Evolutionary conservation across 768 basidiomycete genomes (phyloP).

Genomic region (Rhodotorula kratochvilovae): DNA sequence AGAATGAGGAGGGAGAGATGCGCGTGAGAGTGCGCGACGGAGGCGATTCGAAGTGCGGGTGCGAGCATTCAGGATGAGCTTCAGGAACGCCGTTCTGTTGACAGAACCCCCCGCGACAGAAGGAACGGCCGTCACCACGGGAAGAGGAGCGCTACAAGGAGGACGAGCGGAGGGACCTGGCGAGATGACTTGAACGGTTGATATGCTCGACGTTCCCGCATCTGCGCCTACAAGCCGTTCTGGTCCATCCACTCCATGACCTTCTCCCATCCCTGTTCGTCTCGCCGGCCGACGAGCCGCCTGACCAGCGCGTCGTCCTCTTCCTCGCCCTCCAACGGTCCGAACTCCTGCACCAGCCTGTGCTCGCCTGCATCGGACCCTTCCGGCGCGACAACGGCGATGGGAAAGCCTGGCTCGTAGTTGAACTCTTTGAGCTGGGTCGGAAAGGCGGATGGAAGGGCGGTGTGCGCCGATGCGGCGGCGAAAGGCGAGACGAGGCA

Average conservation of each 20-base stretch:
- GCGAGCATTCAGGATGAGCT: no score
- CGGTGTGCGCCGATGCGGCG: constrained; percentile 47
- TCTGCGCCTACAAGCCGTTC: constrained; percentile 52
- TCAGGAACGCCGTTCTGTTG: no score
- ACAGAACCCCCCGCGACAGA: no score
- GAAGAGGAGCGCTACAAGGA: no score
- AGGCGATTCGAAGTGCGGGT: no score
- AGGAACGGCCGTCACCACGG: no score
- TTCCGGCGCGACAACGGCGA: constrained; percentile 50
- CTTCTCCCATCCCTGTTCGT: constrained; percentile 35
- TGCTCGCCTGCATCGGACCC: neutral
- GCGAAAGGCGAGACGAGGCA: constrained; percentile 58
- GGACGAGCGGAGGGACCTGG: neutral
- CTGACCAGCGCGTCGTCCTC: constrained; percentile 8
- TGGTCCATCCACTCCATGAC: constrained; percentile 59
- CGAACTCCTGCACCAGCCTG: constrained; percentile 20
- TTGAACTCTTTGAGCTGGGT: constrained; percentile 54
- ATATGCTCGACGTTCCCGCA: no score
- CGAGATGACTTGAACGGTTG: no score
- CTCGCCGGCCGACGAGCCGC: neutral
- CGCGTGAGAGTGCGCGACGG: no score
- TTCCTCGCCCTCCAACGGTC: neutral
- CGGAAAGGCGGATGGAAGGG: constrained; percentile 45
- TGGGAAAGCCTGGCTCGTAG: constrained; percentile 62
- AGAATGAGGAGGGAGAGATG: no score